Percentiles rank a stretch among this genome's conserved stretches.
phyloP scores from a whole-genome alignment of 345 rosid genomes.

The Capsella bursapastoris region DNA sequence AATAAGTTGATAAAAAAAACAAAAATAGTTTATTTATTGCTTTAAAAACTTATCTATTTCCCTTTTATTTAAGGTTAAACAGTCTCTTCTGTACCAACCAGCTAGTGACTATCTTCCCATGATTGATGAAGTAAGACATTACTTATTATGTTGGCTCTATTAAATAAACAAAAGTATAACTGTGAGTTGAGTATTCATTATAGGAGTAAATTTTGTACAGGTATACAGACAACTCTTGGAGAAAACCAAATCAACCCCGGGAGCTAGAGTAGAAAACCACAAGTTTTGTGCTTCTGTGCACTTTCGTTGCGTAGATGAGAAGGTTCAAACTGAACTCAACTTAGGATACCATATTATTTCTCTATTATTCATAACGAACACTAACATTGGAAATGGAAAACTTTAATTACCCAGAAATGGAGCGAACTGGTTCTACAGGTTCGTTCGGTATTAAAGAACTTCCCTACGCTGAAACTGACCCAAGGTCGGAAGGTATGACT shows the following conservation, averaged over 20 bases:
- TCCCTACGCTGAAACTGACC: constrained; percentile 66
- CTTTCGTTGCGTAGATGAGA: constrained; percentile 84
- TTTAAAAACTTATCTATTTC: constrained; percentile 24
- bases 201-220: constrained; percentile 40
- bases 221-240: constrained; percentile 60
- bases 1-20: constrained; percentile 49
- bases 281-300: constrained; percentile 90
- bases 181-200: not conserved
- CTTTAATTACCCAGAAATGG: constrained; percentile 63
- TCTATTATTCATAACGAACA: not conserved
- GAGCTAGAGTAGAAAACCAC: constrained; percentile 86
- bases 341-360: not conserved
- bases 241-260: constrained; percentile 74
- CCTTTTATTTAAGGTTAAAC: constrained; percentile 49
- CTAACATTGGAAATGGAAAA: not conserved
- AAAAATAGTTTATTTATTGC: constrained; percentile 8
- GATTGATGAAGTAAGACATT: constrained; percentile 72
- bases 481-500: constrained; percentile 84
- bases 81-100: constrained; percentile 73
- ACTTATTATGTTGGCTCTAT: not conserved
- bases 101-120: constrained; percentile 81
- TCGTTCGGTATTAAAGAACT: constrained; percentile 62
- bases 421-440: constrained; percentile 68
- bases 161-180: not conserved
- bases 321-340: constrained; percentile 44